Evolutionary conservation across 805 yeast species (phyloP), one percentile per base, ranked within the genome.

Genomic region (Komagataella populi): DNA sequence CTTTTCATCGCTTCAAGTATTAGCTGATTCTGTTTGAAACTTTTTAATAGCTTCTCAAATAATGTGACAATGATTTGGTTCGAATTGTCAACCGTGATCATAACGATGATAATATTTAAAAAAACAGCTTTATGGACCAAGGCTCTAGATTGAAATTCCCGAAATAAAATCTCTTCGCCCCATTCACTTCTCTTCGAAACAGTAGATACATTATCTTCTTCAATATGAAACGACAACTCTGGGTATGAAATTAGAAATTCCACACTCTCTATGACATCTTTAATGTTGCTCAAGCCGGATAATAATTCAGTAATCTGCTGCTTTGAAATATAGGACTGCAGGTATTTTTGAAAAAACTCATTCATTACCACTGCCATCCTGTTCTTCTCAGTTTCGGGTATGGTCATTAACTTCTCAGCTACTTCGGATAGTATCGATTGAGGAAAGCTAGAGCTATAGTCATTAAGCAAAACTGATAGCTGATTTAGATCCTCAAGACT

Each of bases 51-150:
- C 44, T 54, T 57, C 1, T 51, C n/a, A 49, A 58, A 66, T 3
- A 64, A 46, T 1, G 46, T 46, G 14, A 56, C 54, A 48, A 64
- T 59, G 22, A 59, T 55, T 5, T 60, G 60, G 45, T 62, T 64
- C 18, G 60, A 57, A 52, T 30, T 30, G 14, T 67, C 71, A 16
- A 67, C 63, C 2, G 66, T 64, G 23, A 63, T 45, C 22, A 66
- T 50, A 16, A 68, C 59, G 36, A 66, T 48, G 7, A 60, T 48
- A 10, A 68, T 51, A 3, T 64, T 64, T 44, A 60, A 46, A 2
- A 63, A 48, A 16, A 65, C 46, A 6, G 56, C 57, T 23, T 55
- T 54, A 17, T 60, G 58, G 5, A 30, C 39, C 12, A 30, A 10
- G 8, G 39, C 39, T 14, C 39, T 30, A 14, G 39, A 30, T 30